These are phyloP conservation scores for Cudoniella acicularis DNA, from an alignment of 495 filamentous ascomycete genomes.

Conservation along the genomic window DNA sequence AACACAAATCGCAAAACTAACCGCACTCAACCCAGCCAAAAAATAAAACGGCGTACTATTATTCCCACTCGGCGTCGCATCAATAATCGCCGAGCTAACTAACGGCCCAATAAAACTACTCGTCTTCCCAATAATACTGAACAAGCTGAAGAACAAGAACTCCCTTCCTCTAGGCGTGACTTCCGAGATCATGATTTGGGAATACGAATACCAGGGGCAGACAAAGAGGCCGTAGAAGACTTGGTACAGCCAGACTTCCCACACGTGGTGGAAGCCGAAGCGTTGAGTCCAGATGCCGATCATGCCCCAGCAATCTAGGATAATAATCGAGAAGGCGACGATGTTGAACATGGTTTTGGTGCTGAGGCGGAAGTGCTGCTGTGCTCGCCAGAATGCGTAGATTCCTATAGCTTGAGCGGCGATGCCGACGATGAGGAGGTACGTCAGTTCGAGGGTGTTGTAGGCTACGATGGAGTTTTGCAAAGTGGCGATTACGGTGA, in stretches of 20 bases:
- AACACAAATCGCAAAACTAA: conserved; percentile 12
- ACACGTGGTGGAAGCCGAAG: conserved; percentile 60
- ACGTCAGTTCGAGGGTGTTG: conserved; percentile 57
- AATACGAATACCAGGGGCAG: conserved; percentile 67
- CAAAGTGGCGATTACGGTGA: conserved; percentile 61
- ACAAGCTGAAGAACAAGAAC: conserved; percentile 64
- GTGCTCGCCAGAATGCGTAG: conserved; percentile 55
- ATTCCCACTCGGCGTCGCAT: conserved; percentile 50
- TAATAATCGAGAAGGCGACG: conserved; percentile 51
- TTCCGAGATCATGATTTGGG: conserved; percentile 64
- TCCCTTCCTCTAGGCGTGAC: conserved; percentile 62
- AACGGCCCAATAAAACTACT: conserved; percentile 61
- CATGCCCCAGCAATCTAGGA: conserved; percentile 64
- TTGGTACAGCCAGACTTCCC: conserved; percentile 64
- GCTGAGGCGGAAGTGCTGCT: conserved; percentile 46
- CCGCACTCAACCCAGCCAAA: conserved; percentile 29
- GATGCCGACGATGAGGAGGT: conserved; percentile 61
- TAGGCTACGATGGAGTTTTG: conserved; percentile 61
- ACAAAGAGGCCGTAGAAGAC: conserved; percentile 61
- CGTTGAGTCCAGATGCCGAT: conserved; percentile 59
- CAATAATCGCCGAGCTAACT: conserved; percentile 63
- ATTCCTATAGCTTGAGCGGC: conserved; percentile 60
- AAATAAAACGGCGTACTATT: conserved; percentile 62
- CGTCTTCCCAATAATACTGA: conserved; percentile 63
- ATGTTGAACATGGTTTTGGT: conserved; percentile 64